These are phyloP conservation scores for Syncephalastrum racemosum DNA, from an alignment of 371 early-diverging fungal genomes.

Conservation along the genomic window DNA sequence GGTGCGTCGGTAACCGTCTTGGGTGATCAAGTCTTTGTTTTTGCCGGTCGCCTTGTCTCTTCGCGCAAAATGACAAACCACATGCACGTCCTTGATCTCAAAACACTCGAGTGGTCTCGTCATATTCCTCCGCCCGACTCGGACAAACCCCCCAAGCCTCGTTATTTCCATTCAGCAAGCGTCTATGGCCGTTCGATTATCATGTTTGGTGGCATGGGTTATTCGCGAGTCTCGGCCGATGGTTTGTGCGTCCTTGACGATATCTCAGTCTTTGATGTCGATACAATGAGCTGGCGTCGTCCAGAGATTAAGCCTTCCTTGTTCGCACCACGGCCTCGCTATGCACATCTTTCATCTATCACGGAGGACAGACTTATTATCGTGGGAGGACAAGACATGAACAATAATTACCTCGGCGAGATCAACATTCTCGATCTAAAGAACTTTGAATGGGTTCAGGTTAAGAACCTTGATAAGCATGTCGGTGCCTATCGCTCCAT, in stretches of 20 bases:
- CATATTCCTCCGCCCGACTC: conserved; percentile 45
- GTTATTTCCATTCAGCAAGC: conserved; percentile 79
- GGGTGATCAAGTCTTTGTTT: conserved; percentile 65
- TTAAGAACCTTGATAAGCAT: conserved; percentile 67
- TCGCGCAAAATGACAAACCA: conserved; percentile 71
- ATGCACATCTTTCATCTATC: conserved; percentile 75
- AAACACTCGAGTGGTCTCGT: conserved; percentile 63
- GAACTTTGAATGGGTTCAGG: conserved; percentile 66
- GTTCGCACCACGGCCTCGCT: conserved; percentile 71
- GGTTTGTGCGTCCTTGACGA: conserved; percentile 69
- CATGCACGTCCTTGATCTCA: conserved; percentile 68
- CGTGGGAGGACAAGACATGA: conserved; percentile 83
- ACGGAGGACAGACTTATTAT: conserved; percentile 61
- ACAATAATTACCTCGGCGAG: conserved; percentile 75
- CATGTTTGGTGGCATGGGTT: conserved; percentile 64
- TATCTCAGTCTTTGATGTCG: conserved; percentile 67
- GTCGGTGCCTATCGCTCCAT: conserved; percentile 82
- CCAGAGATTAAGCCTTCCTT: conserved; percentile 47
- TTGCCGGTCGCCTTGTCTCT: conserved; percentile 74
- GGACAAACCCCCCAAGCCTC: conserved; percentile 51
- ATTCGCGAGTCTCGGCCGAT: conserved; percentile 38
- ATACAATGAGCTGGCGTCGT: conserved; percentile 61
- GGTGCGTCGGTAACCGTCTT: conserved; percentile 77
- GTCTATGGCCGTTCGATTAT: conserved; percentile 53
- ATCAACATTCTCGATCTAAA: conserved; percentile 75